phyloP scores from a whole-genome alignment of 331 rosid genomes.

The Telfairia occidentalis region DNA sequence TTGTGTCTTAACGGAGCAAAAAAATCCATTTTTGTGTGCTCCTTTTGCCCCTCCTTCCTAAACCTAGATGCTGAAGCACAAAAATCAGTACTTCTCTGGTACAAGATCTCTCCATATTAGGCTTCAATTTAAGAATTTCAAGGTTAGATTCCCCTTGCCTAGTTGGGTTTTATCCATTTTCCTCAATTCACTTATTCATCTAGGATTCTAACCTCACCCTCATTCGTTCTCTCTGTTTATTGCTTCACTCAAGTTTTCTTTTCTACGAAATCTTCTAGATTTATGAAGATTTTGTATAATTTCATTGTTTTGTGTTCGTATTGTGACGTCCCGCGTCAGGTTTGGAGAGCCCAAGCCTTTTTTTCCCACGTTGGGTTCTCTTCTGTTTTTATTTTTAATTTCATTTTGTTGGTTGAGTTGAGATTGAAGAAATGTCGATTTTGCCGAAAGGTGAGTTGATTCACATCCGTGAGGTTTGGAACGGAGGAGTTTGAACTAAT shows the following conservation, averaged over 20 bases:
- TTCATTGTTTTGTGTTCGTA: conserved; percentile 6
- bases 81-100: not conserved
- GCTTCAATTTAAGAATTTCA: conserved; percentile 12
- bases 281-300: conserved; percentile 15
- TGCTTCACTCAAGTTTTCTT: conserved; percentile 11
- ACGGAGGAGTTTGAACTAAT: conserved; percentile 59
- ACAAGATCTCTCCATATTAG: conserved; percentile 30
- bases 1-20: too few relatives aligned
- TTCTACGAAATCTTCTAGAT: conserved; percentile 37
- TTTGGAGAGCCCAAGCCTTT: conserved; percentile 9
- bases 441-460: conserved; percentile 60
- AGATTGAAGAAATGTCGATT: conserved; percentile 48
- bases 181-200: conserved; percentile 8
- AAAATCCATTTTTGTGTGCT: conserved; percentile 2
- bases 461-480: conserved; percentile 88
- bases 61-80: conserved; percentile 24
- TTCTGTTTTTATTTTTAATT: not conserved
- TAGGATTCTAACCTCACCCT: conserved; percentile 18
- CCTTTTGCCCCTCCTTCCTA: conserved; percentile 27
- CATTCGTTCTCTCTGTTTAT: not conserved
- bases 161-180: not conserved
- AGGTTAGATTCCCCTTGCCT: conserved; percentile 42
- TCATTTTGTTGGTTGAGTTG: conserved; percentile 23
- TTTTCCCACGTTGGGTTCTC: conserved; percentile 6
- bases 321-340: conserved; percentile 27